Conservation (phyloP, 1,284 basidiomycete genomes). For the Ustilago crameri region DNA sequence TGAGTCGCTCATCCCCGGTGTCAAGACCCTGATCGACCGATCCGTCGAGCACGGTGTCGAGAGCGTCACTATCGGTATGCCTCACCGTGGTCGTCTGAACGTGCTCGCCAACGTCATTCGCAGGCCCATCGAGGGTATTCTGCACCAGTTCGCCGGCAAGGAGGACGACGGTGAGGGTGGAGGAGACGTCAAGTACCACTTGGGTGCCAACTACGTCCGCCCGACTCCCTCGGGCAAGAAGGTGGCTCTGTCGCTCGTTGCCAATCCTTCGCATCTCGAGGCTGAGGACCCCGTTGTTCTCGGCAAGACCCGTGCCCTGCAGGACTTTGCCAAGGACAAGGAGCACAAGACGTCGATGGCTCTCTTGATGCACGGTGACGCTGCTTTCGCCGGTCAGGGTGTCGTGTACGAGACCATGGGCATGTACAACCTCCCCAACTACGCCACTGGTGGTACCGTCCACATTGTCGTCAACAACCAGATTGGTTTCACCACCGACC, state of each 20-base stretch:
- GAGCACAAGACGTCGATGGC: constrained; percentile 74
- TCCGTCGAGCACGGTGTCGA: constrained; percentile 96
- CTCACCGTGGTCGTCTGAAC: constrained; percentile 97
- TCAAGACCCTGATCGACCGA: constrained; percentile 98
- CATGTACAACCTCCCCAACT: constrained; percentile 92
- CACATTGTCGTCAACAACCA: constrained; percentile 99
- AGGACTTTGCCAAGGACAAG: constrained; percentile 92
- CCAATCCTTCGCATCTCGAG: constrained; percentile 98
- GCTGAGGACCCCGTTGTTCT: constrained; percentile 97
- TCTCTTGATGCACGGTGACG: constrained; percentile 96
- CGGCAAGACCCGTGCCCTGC: constrained; percentile 95
- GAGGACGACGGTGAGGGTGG: constrained; percentile 72
- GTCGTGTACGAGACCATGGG: constrained; percentile 99
- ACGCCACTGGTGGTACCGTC: constrained; percentile 97
- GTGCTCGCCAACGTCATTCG: constrained; percentile 98
- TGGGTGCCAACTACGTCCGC: constrained; percentile 98
- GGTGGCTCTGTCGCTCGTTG: constrained; percentile 94
- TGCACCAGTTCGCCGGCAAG: constrained; percentile 89
- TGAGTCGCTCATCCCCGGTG: constrained; percentile 96
- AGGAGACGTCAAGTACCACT: constrained; percentile 98
- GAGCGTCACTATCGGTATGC: constrained; percentile 98
- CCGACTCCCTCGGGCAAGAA: constrained; percentile 98
- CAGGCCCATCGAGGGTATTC: constrained; percentile 96
- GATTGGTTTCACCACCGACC: constrained; percentile 99
- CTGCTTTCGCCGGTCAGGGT: constrained; percentile 98